These are phyloP conservation scores for Termitomyces sp. DNA, from an alignment of 768 basidiomycete species.

Conservation along the genomic window DNA sequence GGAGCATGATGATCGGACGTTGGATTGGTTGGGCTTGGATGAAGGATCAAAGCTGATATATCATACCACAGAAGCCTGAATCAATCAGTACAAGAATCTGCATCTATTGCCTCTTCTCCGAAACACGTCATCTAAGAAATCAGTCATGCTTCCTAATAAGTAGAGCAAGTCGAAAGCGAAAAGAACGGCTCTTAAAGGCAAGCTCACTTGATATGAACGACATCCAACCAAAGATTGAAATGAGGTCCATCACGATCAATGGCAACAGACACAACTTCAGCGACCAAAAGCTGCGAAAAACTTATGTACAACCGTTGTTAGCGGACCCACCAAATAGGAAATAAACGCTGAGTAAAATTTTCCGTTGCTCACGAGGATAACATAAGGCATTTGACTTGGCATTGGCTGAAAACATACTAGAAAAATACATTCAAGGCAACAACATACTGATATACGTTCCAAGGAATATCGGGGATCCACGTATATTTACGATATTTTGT, in stretches of 20 bases:
- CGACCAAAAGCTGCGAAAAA: neutral
- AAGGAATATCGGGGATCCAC: neutral
- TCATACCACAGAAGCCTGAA: conserved; percentile 14
- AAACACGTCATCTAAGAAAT: neutral
- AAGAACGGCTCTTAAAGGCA: neutral
- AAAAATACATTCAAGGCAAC: conserved; percentile 1
- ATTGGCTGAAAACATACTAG: neutral
- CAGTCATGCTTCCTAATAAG: neutral
- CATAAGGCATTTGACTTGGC: neutral
- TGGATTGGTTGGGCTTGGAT: conserved; percentile 74
- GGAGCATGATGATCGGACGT: conserved; percentile 43
- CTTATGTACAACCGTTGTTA: too few relatives aligned
- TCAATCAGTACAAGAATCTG: neutral
- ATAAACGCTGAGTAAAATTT: too few relatives aligned
- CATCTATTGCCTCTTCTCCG: neutral
- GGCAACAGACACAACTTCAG: too few relatives aligned
- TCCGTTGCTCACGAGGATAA: too few relatives aligned
- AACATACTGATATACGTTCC: neutral
- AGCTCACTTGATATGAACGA: too few relatives aligned
- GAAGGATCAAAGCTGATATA: conserved; percentile 38
- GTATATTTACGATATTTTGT: neutral
- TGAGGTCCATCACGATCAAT: too few relatives aligned
- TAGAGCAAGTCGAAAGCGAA: neutral
- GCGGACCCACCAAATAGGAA: too few relatives aligned
- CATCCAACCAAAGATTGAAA: too few relatives aligned